These are phyloP conservation scores for Macrolepiota albuminosa DNA, from an alignment of 768 basidiomycete species.

Conservation along the genomic window DNA sequence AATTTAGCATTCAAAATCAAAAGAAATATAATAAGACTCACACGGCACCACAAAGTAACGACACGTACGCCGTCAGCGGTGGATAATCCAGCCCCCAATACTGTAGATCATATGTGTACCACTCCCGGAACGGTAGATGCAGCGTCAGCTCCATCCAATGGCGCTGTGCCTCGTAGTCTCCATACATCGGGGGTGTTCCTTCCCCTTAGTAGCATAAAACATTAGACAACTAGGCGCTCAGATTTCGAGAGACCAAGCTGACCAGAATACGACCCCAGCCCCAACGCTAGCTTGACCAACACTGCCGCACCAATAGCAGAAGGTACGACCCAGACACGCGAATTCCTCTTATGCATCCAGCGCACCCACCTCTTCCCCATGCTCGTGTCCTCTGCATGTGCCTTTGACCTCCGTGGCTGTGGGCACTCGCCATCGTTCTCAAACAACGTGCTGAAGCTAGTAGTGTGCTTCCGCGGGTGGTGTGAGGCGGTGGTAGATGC, in stretches of 20 bases:
- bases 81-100: conserved; percentile 98
- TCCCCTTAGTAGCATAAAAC: conserved; percentile 45
- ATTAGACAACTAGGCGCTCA: not conserved
- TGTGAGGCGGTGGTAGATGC: conserved; percentile 21
- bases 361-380: conserved; percentile 63
- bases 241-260: conserved; percentile 19
- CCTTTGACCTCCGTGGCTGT: conserved; percentile 11
- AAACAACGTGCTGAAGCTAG: conserved; percentile 40
- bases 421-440: conserved; percentile 24
- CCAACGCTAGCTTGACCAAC: conserved; percentile 63
- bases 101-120: conserved; percentile 85
- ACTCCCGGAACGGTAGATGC: conserved; percentile 67
- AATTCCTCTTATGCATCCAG: conserved; percentile 72
- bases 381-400: conserved; percentile 20
- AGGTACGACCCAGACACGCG: conserved; percentile 59
- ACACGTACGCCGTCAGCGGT: conserved; percentile 85
- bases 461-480: conserved; percentile 10
- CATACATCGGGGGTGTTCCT: conserved; percentile 75
- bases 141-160: conserved; percentile 94
- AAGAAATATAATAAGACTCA: conserved; percentile 31
- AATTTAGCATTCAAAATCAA: not conserved
- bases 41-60: conserved; percentile 79
- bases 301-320: conserved; percentile 46
- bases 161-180: conserved; percentile 90
- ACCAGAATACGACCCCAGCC: conserved; percentile 84